Percentiles rank a stretch among this genome's conserved stretches.
phyloP scores from a whole-genome alignment of 192 early-diverging fungal species.

The Tieghemiomyces parasiticus region DNA sequence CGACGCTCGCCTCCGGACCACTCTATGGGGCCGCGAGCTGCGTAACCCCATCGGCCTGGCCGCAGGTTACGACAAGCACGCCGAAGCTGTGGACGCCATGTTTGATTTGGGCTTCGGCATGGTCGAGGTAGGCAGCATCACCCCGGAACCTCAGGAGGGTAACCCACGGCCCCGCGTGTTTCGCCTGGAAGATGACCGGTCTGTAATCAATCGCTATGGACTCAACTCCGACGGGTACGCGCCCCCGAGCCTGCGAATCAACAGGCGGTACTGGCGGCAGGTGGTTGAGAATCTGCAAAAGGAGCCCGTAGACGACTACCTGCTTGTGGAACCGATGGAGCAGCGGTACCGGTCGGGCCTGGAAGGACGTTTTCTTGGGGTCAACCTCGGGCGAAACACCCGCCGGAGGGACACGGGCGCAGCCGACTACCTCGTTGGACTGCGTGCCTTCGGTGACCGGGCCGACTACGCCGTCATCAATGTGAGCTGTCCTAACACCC shows the following conservation, averaged over 20 bases:
- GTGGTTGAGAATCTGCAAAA: slow-evolving; percentile 32
- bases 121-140: slow-evolving; percentile 85
- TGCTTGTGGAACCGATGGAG: slow-evolving; percentile 10
- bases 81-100: slow-evolving; percentile 68
- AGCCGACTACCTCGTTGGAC: slow-evolving; percentile 69
- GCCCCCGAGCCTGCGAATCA: slow-evolving; percentile 43
- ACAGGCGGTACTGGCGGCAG: slow-evolving; percentile 51
- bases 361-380: slow-evolving; percentile 47
- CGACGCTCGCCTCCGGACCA: slow-evolving; percentile 32
- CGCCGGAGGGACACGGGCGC: slow-evolving; percentile 42
- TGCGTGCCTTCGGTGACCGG: slow-evolving; percentile 50
- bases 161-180: slow-evolving; percentile 80
- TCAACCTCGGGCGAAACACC: slow-evolving; percentile 89
- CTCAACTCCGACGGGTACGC: slow-evolving; percentile 72
- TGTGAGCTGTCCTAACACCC: slow-evolving; percentile 79
- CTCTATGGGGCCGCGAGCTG: slow-evolving; percentile 55
- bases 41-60: slow-evolving; percentile 75
- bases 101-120: slow-evolving; percentile 74
- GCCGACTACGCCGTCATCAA: slow-evolving; percentile 88
- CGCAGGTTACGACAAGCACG: slow-evolving; percentile 88
- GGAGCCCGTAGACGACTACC: slow-evolving; percentile 26
- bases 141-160: slow-evolving; percentile 71
- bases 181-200: slow-evolving; percentile 49
- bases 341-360: slow-evolving; percentile 37
- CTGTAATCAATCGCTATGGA: slow-evolving; percentile 83